phyloP scores from a whole-genome alignment of 2,329 filamentous ascomycete genomes.

The Sporothrix globosa region DNA sequence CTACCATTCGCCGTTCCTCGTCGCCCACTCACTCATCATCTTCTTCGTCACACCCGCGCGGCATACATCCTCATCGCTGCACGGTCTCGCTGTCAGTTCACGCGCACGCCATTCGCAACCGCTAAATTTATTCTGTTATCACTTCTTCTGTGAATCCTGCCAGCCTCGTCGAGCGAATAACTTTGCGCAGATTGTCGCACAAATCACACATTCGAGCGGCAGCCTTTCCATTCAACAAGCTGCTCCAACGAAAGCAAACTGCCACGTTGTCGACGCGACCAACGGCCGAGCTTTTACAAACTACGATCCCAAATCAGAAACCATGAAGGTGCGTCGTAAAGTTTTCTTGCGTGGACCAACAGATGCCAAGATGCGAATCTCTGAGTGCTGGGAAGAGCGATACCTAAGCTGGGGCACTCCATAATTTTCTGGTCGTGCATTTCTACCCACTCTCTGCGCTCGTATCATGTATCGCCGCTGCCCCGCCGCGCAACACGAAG shows the following conservation, averaged over 20 bases:
- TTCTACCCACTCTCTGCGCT: neutral
- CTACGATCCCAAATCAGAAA: conserved; percentile 20
- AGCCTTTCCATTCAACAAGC: neutral
- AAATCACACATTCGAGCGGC: neutral
- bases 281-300: neutral
- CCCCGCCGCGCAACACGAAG: neutral
- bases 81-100: neutral
- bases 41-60: neutral
- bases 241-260: neutral
- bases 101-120: neutral
- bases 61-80: neutral
- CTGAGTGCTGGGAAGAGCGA: too few species aligned
- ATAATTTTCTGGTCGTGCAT: neutral
- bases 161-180: neutral
- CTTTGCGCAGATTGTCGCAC: neutral
- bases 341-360: neutral
- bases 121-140: neutral
- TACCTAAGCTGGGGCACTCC: neutral
- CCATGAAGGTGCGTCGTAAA: conserved; percentile 38
- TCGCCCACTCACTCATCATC: neutral
- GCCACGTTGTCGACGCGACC: neutral
- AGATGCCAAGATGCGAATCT: too few species aligned
- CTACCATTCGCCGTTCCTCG: neutral
- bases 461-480: neutral
- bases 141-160: neutral